Percentiles rank a stretch among this genome's conserved stretches.
Evolutionary conservation across 768 basidiomycete genomes (phyloP).

Genomic region (Trichaptum fuscoviolaceum): DNA sequence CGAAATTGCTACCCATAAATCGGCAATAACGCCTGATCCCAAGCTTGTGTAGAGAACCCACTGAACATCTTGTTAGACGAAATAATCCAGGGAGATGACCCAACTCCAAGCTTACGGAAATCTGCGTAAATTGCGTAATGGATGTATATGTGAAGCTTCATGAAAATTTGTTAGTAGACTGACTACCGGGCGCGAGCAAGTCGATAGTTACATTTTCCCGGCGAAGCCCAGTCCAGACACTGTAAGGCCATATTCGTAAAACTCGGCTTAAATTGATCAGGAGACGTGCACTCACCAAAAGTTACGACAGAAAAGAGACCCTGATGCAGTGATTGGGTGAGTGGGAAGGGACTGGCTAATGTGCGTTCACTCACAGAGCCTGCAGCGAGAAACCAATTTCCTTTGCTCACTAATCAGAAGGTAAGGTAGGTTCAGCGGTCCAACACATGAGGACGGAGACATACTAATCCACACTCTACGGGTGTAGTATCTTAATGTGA

Average conservation of each 20-base stretch:
- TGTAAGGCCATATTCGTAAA: neutral
- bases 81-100: neutral
- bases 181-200: neutral
- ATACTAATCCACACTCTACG: slow-evolving; percentile 44
- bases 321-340: neutral
- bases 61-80: neutral
- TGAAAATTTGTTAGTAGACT: neutral
- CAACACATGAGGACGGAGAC: slow-evolving; percentile 16
- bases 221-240: neutral
- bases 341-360: neutral
- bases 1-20: slow-evolving; percentile 44
- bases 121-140: neutral
- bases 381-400: slow-evolving; percentile 36
- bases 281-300: neutral
- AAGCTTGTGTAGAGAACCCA: neutral
- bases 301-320: neutral
- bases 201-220: neutral
- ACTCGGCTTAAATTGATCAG: neutral
- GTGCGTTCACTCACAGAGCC: slow-evolving; percentile 38
- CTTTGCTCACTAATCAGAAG: slow-evolving; percentile 36
- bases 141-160: neutral
- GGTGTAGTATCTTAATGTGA: neutral
- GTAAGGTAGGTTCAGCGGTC: neutral
- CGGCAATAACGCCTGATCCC: slow-evolving; percentile 38
- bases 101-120: neutral